Evolutionary conservation across 1,284 basidiomycete genomes (phyloP).

Genomic region (Fomitopsis pinicola): DNA sequence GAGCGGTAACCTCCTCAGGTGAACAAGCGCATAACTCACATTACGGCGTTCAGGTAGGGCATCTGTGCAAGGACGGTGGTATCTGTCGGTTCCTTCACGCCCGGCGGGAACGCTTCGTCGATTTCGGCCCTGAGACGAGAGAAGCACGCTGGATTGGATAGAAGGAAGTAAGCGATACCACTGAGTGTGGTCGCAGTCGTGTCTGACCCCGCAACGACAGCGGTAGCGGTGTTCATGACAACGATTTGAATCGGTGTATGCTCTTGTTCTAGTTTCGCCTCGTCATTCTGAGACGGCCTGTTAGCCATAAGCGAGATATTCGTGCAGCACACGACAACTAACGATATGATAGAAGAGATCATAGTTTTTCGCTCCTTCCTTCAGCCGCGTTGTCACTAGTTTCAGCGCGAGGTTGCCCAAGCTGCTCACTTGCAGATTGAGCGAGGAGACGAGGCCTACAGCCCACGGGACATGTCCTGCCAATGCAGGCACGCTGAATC

Average conservation of each 20-base stretch:
- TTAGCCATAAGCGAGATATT: not conserved
- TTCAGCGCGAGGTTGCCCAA: not conserved
- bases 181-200: slow-evolving; percentile 46
- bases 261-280: slow-evolving; percentile 36
- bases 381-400: not conserved
- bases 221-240: slow-evolving; percentile 40
- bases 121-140: slow-evolving; percentile 45
- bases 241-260: slow-evolving; percentile 34
- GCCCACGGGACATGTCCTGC: not conserved
- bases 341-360: slow-evolving; percentile 44
- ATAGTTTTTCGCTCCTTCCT: slow-evolving; percentile 32
- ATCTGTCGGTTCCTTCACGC: slow-evolving; percentile 21
- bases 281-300: slow-evolving; percentile 33
- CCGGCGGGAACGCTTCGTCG: slow-evolving; percentile 28
- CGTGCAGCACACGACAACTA: slow-evolving; percentile 4
- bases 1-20: not conserved
- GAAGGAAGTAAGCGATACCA: slow-evolving; percentile 42
- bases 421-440: not conserved
- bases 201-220: slow-evolving; percentile 47
- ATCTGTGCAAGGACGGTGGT: slow-evolving; percentile 17
- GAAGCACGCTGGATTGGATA: slow-evolving; percentile 40
- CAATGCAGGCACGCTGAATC: not conserved
- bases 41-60: slow-evolving; percentile 27
- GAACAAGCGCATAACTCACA: slow-evolving; percentile 16
- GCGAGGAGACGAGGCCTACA: not conserved